Evolutionary conservation across 106 monocot genomes (phyloP), one percentile per base, ranked within the genome.

Genomic region (Alisma plantagoaquatica): DNA sequence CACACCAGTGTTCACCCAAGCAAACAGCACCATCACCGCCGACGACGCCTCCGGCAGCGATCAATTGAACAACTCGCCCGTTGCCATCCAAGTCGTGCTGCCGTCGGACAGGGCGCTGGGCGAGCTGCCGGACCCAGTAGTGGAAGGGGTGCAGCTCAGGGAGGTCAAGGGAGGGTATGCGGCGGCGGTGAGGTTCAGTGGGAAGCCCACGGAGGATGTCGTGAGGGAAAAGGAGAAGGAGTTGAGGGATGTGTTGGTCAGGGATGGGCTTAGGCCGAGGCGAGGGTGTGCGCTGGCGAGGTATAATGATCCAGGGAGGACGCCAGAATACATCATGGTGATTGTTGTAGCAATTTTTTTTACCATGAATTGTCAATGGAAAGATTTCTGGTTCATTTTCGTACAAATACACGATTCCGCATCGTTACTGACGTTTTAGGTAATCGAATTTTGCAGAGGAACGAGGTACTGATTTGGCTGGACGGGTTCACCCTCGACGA

Each of bases 271-370:
- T 23, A 76, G 69, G 10, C 74, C 89, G 42, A 51, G 57, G 33
- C 33, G 77, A 18, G 89, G 89, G 22, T 98, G 89, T 54, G 46
- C 79, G 65, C 79, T 89, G 55, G 96, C 89, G 32, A 84, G 84
- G 20, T 98, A 89, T 62, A 98, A 98, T 59, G 96, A 98, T 64
- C 96, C 96, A 61, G 69, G 72, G 21, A 41, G 74, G 27, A 98
- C 96, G 29, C 69, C 73, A 71, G 75, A 72, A 62, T 98, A 85
- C 61, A 53, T 98, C 32, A 89, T 98, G 96, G 96, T 89, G 84
- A 15, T 24, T 12, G 12, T 27, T 35, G 19, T 21, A n/a, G 21
- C 14, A 6, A 14, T 14, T 38, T 6, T 14, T 38, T 14, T 23
- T 17, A 32, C 2, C n/a, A 31, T 5, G 15, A 22, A 23, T 61